Base-by-base conservation (phyloP, 2,329 filamentous ascomycete genomes). In the Shiraia bambusicola region DNA sequence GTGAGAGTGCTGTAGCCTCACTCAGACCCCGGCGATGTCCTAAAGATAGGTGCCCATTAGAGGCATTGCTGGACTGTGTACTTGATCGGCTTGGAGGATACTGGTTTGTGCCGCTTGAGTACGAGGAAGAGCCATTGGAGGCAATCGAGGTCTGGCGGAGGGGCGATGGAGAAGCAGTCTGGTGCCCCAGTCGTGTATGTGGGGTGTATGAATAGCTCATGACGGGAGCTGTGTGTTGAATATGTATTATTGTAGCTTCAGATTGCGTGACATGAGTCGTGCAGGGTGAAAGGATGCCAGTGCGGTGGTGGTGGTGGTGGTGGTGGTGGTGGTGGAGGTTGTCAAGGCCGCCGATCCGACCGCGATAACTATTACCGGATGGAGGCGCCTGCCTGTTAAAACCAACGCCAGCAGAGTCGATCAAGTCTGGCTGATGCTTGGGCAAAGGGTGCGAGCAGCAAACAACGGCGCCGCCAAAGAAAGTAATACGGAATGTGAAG, bases 11-110 rank as follows among this genome's bases (percentile, higher is more conserved):
- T 45, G 77, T 77, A 42, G 79, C 79, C 74, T 93, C 87, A 70
- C 87, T 92, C 67, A 83, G 78, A 47, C 87, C 87, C 65, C 88
- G 82, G 67, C 83, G 86, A 62, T 92, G 88, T 34, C 77, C 76
- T 35, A 66, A 54, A 37, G 66, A 62, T 22, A 61, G 65, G 22
- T 49, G 49, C 32, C 74, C 75, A 64, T 80, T 82, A 25, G 87
- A 88, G n/a, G 78, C 78, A 50, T 82, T 78, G 24, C 88, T 92
- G 13, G 86, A 88, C 52, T 85, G 75, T 34, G 86, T 86, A 66
- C 84, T 88, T 28, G 82, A 81, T 39, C 76, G 72, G 59, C 81
- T 84, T 39, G 78, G 73, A 30, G 83, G 79, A 49, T 73, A 76
- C 11, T 66, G 62, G 28, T 72, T 71, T 2, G 82, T 83, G 35